Conservation (phyloP, 1,139 yeast genomes). For the Hemisphaericaspora subhashii region DNA sequence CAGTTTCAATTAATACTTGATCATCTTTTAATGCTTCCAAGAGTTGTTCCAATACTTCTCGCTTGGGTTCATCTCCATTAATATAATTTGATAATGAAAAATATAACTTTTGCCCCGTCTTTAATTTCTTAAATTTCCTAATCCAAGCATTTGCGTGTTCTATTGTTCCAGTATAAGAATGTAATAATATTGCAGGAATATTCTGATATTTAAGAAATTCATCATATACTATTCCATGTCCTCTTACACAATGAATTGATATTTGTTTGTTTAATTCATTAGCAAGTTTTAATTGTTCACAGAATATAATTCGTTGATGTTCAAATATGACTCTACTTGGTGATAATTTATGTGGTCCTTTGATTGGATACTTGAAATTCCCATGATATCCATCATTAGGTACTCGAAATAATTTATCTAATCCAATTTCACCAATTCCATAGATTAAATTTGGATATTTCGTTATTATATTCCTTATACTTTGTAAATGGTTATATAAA, state of each 20-base stretch:
- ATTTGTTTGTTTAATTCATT: slow-evolving; percentile 47
- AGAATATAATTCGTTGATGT: slow-evolving; percentile 64
- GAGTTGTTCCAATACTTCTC: slow-evolving; percentile 24
- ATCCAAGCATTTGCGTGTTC: slow-evolving; percentile 65
- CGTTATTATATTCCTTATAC: slow-evolving; percentile 22
- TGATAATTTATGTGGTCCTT: slow-evolving; percentile 28
- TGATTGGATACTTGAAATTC: slow-evolving; percentile 18
- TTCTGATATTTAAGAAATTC: slow-evolving; percentile 25
- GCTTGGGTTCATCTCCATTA: slow-evolving; percentile 40
- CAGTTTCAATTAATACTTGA: slow-evolving; percentile 41
- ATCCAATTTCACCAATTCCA: slow-evolving; percentile 85
- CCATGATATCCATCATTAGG: slow-evolving; percentile 63
- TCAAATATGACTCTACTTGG: slow-evolving; percentile 52
- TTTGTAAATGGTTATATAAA: slow-evolving; percentile 37
- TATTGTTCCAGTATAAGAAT: slow-evolving; percentile 81
- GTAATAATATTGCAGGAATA: slow-evolving; percentile 56
- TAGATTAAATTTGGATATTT: slow-evolving; percentile 21
- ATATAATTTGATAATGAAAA: slow-evolving; percentile 67
- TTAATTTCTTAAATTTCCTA: slow-evolving; percentile 22
- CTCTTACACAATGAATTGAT: slow-evolving; percentile 83
- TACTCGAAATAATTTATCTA: slow-evolving; percentile 73
- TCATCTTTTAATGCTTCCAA: slow-evolving; percentile 20
- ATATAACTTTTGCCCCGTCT: slow-evolving; percentile 25
- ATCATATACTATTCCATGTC: slow-evolving; percentile 62
- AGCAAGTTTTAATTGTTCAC: slow-evolving; percentile 56